Conservation (phyloP, 2,329 filamentous ascomycete genomes). For the Malbranchea cinnamomea region DNA sequence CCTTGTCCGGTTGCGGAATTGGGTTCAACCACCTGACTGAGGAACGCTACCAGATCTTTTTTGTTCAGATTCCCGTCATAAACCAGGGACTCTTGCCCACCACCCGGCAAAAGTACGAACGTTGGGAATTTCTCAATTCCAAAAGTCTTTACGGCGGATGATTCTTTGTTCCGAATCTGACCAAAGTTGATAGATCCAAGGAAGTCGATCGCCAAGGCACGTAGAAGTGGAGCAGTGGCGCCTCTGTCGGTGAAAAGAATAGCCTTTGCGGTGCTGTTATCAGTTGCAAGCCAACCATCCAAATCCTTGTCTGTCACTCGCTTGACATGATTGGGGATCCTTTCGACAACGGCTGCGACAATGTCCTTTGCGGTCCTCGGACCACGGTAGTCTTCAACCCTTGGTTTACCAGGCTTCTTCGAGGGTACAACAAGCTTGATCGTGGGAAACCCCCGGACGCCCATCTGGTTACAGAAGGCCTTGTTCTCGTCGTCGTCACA, state of each 20-base stretch:
- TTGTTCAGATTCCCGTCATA: constrained; percentile 82
- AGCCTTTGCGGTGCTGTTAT: constrained; percentile 61
- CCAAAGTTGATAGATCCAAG: constrained; percentile 63
- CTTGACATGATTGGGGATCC: constrained; percentile 85
- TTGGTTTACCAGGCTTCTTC: constrained; percentile 64
- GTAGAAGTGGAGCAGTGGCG: constrained; percentile 65
- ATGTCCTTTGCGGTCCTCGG: constrained; percentile 72
- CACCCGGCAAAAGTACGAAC: constrained; percentile 62
- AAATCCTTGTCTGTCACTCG: constrained; percentile 65
- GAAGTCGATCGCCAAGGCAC: constrained; percentile 81
- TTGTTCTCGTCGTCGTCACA: constrained; percentile 94
- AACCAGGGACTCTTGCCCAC: constrained; percentile 49
- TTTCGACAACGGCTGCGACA: constrained; percentile 66
- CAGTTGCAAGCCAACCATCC: constrained; percentile 54
- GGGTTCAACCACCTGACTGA: constrained; percentile 62
- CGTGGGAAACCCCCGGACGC: constrained; percentile 86
- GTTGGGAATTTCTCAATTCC: constrained; percentile 65
- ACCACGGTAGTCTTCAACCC: constrained; percentile 84
- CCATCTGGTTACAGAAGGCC: constrained; percentile 67
- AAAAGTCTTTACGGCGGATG: constrained; percentile 54
- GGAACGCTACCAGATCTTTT: constrained; percentile 63
- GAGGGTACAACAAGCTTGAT: constrained; percentile 82
- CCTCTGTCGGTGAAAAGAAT: constrained; percentile 92
- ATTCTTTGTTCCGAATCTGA: constrained; percentile 73
- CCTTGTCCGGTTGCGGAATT: too few species aligned